phyloP scores from a whole-genome alignment of 2,329 filamentous ascomycete species.

The Magnaporthiopsis poae region DNA sequence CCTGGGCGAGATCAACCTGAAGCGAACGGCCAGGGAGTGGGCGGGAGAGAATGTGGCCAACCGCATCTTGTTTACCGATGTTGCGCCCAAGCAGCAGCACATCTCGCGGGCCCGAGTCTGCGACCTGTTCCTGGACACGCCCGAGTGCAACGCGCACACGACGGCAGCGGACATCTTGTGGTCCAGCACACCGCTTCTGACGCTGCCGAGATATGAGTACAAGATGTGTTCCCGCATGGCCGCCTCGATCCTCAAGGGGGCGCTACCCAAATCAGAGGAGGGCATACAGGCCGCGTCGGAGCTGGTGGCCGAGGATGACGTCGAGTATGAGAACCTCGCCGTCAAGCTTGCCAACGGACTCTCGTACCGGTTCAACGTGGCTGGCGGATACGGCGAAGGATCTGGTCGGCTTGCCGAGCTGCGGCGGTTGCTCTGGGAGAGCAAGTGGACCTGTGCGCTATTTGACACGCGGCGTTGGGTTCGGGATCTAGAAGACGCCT shows the following conservation, averaged over 20 bases:
- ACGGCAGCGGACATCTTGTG: conserved; percentile 93
- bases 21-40: conserved; percentile 71
- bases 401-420: conserved; percentile 67
- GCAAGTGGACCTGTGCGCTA: conserved; percentile 74
- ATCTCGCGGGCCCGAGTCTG: conserved; percentile 85
- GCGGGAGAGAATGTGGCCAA: conserved; percentile 74
- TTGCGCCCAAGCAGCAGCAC: conserved; percentile 87
- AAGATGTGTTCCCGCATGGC: conserved; percentile 99
- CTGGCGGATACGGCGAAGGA: conserved; percentile 37
- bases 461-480: conserved; percentile 94
- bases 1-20: conserved; percentile 76
- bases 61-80: conserved; percentile 88
- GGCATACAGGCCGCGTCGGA: conserved; percentile 61
- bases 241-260: conserved; percentile 83
- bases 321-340: conserved; percentile 74
- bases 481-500: conserved; percentile 74
- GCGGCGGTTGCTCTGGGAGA: conserved; percentile 70
- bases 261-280: conserved; percentile 62
- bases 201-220: conserved; percentile 81
- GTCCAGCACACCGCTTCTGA: conserved; percentile 89
- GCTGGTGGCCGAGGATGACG: conserved; percentile 67
- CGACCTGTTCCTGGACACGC: conserved; percentile 91
- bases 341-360: conserved; percentile 56
- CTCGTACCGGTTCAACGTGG: conserved; percentile 39
- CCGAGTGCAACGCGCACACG: conserved; percentile 96